Percentiles rank a stretch among this genome's conserved stretches.
Conservation (phyloP, 192 early-diverging fungal genomes). For the Rhizophlyctis rosea region DNA sequence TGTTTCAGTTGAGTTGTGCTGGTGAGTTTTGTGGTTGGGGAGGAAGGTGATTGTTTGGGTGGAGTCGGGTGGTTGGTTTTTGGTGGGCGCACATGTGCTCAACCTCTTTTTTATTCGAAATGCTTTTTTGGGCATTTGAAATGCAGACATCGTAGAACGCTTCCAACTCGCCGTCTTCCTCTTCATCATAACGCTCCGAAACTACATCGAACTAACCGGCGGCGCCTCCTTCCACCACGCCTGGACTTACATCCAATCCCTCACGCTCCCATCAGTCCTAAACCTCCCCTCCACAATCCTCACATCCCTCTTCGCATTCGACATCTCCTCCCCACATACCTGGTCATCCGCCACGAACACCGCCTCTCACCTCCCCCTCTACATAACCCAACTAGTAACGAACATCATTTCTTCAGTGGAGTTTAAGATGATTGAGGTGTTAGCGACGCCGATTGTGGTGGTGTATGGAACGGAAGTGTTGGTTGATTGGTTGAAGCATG, state of each 20-base stretch:
- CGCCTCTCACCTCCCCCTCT: conserved; percentile 1
- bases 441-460: conserved; percentile 75
- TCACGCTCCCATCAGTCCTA: conserved; percentile 46
- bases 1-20: conserved; percentile 91
- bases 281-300: conserved; percentile 26
- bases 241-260: conserved; percentile 20
- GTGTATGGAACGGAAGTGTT: conserved; percentile 86
- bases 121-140: too few species aligned
- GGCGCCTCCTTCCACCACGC: conserved; percentile 23
- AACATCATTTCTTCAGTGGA: too few species aligned
- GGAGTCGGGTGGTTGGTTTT: too few species aligned
- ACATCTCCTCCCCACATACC: conserved; percentile 12
- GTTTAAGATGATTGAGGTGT: conserved; percentile 56
- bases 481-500: conserved; percentile 98
- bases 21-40: conserved; percentile 49
- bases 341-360: conserved; percentile 7
- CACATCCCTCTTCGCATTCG: not conserved
- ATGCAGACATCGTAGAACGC: conserved; percentile 88
- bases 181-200: conserved; percentile 85
- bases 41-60: too few species aligned
- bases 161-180: conserved; percentile 89
- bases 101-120: too few species aligned
- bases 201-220: conserved; percentile 78
- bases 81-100: too few species aligned
- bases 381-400: conserved; percentile 28